Percentiles rank a stretch among this genome's conserved stretches.
phyloP scores from a whole-genome alignment of 768 basidiomycete species.

The Termitomyces sp. region DNA sequence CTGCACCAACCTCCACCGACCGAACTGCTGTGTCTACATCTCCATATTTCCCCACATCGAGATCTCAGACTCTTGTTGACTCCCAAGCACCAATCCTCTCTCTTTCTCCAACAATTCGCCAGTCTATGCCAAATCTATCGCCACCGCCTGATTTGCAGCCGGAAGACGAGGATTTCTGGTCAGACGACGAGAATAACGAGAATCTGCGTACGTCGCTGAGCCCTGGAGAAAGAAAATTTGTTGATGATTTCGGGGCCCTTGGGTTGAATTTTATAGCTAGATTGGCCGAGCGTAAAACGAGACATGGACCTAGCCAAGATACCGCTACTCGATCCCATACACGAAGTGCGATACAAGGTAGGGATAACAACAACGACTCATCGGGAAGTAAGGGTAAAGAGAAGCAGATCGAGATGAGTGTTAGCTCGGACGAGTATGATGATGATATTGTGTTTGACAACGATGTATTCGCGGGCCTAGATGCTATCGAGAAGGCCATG shows the following conservation, averaged over 20 bases:
- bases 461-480: constrained; percentile 25
- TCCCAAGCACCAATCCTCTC: constrained; percentile 9
- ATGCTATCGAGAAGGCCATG: constrained; percentile 21
- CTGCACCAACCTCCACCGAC: background rate
- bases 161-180: constrained; percentile 16
- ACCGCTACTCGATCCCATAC: background rate
- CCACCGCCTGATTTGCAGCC: constrained; percentile 9
- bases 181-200: constrained; percentile 7
- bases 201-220: constrained; percentile 9
- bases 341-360: background rate
- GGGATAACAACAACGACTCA: background rate
- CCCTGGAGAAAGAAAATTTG: background rate
- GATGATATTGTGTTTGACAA: constrained; percentile 23
- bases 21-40: constrained; percentile 9
- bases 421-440: constrained; percentile 16
- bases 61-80: constrained; percentile 8
- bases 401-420: background rate
- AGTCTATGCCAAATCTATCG: constrained; percentile 2
- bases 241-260: constrained; percentile 2
- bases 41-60: constrained; percentile 13
- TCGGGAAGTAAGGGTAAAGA: constrained; percentile 1
- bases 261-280: constrained; percentile 7
- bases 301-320: background rate
- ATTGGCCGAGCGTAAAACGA: background rate
- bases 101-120: constrained; percentile 16